Conservation (phyloP, 768 basidiomycete species). For the Xerocomellus dryophilus region DNA sequence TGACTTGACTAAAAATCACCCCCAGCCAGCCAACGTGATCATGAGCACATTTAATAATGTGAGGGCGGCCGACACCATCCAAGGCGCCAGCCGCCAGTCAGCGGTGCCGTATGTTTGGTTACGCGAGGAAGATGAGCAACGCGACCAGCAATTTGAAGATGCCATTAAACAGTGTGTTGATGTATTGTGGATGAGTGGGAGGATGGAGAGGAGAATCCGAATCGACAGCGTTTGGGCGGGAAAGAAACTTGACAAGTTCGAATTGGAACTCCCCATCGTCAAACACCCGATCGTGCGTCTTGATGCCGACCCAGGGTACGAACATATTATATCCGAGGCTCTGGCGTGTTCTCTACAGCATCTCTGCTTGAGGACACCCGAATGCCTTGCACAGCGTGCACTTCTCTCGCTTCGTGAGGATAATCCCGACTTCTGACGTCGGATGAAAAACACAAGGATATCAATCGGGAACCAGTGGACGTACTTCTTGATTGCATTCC, state of each 20-base stretch:
- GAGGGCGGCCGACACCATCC: constrained; percentile 9
- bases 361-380: constrained; percentile 32
- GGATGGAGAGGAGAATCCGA: no score
- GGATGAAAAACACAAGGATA: no score
- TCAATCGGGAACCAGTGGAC: no score
- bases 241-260: neutral
- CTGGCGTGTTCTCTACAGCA: no score
- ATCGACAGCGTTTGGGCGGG: no score
- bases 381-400: constrained; percentile 40
- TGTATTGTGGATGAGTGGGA: no score
- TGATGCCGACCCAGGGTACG: constrained; percentile 41
- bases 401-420: constrained; percentile 28
- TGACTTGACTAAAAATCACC: no score
- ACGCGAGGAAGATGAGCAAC: constrained; percentile 14
- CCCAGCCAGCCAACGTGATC: constrained; percentile 16
- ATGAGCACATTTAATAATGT: constrained; percentile 24
- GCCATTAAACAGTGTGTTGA: no score
- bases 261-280: neutral
- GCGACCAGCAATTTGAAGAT: no score
- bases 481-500: no score
- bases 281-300: constrained; percentile 20
- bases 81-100: neutral
- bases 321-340: constrained; percentile 9
- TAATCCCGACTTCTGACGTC: no score
- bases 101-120: neutral